Evolutionary conservation across 1,139 yeast species (phyloP).

Genomic region (Kodamaea suecica): DNA sequence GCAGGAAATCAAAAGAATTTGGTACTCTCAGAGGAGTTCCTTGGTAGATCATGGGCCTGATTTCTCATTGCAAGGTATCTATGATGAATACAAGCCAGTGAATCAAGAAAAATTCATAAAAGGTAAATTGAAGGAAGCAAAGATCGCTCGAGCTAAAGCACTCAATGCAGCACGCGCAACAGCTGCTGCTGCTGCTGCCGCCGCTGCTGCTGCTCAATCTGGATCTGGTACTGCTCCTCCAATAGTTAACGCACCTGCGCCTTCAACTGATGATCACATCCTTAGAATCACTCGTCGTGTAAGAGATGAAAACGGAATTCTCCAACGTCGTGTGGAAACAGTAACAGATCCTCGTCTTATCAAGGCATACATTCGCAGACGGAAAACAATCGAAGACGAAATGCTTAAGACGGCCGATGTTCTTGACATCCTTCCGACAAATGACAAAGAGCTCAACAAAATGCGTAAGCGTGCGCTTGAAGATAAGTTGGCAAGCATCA

Average conservation of each 20-base stretch:
- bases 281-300: conserved; percentile 76
- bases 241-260: neutral
- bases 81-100: conserved; percentile 39
- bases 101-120: conserved; percentile 34
- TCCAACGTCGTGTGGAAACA: conserved; percentile 77
- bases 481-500: conserved; percentile 80
- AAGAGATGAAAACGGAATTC: conserved; percentile 79
- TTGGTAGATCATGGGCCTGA: conserved; percentile 44
- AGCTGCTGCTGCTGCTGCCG: conserved; percentile 16
- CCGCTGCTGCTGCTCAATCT: conserved; percentile 10
- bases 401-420: conserved; percentile 53
- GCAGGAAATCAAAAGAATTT: conserved; percentile 82
- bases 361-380: conserved; percentile 76
- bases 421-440: conserved; percentile 74
- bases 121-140: conserved; percentile 34
- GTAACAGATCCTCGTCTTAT: conserved; percentile 84
- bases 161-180: conserved; percentile 14
- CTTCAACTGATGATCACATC: conserved; percentile 33
- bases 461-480: conserved; percentile 76
- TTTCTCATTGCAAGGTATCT: conserved; percentile 26
- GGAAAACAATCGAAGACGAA: conserved; percentile 73
- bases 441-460: conserved; percentile 80
- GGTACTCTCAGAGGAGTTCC: conserved; percentile 81
- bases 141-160: conserved; percentile 31
- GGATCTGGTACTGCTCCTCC: neutral